Evolutionary conservation across 148 eudicot genomes (phyloP).

Genomic region (Spergularia marina): DNA sequence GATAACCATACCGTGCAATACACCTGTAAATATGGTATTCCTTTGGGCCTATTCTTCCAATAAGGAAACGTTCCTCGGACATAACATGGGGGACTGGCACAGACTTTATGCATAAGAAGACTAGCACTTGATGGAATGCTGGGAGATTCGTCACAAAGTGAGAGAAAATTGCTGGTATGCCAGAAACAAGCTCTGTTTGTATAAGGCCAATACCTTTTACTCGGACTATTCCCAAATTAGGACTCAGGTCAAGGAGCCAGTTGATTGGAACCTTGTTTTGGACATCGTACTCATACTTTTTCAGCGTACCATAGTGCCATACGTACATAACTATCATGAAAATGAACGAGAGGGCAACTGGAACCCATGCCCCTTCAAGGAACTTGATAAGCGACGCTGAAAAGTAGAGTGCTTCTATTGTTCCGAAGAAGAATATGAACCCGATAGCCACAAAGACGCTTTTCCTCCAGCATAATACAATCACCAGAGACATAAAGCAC

Average conservation of each 20-base stretch:
- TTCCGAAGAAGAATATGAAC: conserved; percentile 80
- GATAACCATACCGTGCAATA: conserved; percentile 90
- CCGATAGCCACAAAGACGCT: conserved; percentile 52
- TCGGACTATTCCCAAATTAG: conserved; percentile 78
- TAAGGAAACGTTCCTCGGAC: conserved; percentile 76
- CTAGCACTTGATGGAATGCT: conserved; percentile 88
- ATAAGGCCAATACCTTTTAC: conserved; percentile 89
- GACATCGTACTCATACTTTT: conserved; percentile 85
- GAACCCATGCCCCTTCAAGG: conserved; percentile 95
- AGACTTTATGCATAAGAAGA: conserved; percentile 74
- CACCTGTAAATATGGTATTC: conserved; percentile 73
- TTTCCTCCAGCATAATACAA: conserved; percentile 81
- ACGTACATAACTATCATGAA: conserved; percentile 66
- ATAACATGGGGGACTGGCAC: conserved; percentile 86
- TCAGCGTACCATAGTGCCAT: conserved; percentile 91
- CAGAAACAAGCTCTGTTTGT: conserved; percentile 90
- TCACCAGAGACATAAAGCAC: conserved; percentile 94
- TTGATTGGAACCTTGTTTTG: conserved; percentile 88
- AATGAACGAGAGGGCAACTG: conserved; percentile 69
- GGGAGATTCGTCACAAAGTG: conserved; percentile 95
- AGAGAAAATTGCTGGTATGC: conserved; percentile 95
- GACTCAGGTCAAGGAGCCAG: conserved; percentile 87
- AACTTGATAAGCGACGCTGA: conserved; percentile 93
- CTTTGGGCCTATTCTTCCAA: conserved; percentile 84
- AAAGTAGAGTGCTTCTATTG: conserved; percentile 90